Conservation (phyloP, 768 basidiomycete species). For the Panus rudis region DNA sequence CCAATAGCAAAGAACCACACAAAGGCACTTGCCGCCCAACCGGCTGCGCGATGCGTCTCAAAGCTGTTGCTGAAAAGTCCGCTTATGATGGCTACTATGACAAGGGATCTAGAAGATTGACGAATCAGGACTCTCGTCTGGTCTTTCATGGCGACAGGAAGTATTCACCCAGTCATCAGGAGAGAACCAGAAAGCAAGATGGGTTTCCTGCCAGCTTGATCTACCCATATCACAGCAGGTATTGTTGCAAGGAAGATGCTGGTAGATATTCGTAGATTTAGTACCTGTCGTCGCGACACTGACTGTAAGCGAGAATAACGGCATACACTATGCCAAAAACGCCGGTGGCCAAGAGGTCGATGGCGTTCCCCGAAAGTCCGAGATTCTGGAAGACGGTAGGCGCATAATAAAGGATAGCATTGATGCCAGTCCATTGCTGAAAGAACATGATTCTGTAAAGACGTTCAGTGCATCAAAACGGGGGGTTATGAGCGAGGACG, state of each 20-base stretch:
- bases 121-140: no score
- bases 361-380: constrained; percentile 36
- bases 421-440: constrained; percentile 47
- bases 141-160: constrained; percentile 72
- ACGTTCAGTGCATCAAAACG: background rate
- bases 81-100: constrained; percentile 62
- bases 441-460: constrained; percentile 41
- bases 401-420: constrained; percentile 49
- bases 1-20: constrained; percentile 74
- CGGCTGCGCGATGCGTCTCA: constrained; percentile 50
- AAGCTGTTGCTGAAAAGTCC: constrained; percentile 53
- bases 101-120: constrained; percentile 56
- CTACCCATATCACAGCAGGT: constrained; percentile 80
- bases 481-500: constrained; percentile 12
- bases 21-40: constrained; percentile 66
- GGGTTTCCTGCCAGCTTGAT: constrained; percentile 69
- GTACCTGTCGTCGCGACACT: no score
- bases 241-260: constrained; percentile 75
- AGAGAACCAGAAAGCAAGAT: constrained; percentile 69
- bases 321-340: constrained; percentile 34
- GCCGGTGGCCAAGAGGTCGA: constrained; percentile 46
- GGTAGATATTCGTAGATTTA: background rate
- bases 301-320: constrained; percentile 33
- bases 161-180: constrained; percentile 65
- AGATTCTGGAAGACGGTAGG: constrained; percentile 43